Evolutionary conservation across 768 basidiomycete species (phyloP).

Genomic region (Lentinula guzmanii): DNA sequence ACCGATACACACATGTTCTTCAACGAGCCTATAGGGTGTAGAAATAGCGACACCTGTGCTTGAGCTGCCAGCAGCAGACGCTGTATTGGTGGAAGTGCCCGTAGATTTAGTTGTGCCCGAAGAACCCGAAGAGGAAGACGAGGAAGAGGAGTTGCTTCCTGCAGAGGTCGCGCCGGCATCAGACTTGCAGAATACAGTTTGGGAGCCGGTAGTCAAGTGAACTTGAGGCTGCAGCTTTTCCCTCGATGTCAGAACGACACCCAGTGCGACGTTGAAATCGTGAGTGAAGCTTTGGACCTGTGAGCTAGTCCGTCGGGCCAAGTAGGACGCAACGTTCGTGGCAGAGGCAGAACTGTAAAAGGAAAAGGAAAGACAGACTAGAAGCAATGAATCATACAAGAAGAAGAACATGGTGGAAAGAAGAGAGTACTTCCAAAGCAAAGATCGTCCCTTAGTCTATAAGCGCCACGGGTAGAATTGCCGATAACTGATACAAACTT

Average conservation of each 20-base stretch:
- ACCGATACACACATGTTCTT: constrained; percentile 47
- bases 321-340: neutral
- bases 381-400: neutral
- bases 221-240: neutral
- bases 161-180: neutral
- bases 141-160: neutral
- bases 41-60: constrained; percentile 16
- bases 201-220: neutral
- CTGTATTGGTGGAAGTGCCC: neutral
- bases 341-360: neutral
- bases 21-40: constrained; percentile 55
- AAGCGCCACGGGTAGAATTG: too few species aligned
- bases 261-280: constrained; percentile 4
- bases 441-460: too few species aligned
- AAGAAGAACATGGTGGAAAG: constrained; percentile 3
- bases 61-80: neutral
- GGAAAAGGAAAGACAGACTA: constrained; percentile 1
- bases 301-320: neutral
- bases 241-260: neutral
- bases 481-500: too few species aligned
- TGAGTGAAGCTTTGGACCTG: neutral
- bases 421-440: neutral
- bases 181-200: neutral
- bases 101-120: neutral
- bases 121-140: neutral